Conservation (phyloP, 345 rosid species). For the Lumnitzera racemosa region DNA sequence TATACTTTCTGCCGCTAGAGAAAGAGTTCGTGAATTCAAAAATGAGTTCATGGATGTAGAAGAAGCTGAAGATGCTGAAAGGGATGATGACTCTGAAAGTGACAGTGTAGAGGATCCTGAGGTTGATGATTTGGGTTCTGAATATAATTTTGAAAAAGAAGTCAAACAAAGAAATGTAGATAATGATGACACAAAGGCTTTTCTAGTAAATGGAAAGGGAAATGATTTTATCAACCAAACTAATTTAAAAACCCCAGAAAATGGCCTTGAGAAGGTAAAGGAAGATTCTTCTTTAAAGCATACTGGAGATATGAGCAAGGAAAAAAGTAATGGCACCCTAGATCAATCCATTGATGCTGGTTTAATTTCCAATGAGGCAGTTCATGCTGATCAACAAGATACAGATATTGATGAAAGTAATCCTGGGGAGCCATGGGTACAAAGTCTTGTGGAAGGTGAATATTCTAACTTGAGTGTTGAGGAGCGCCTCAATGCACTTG, state of each 20-base stretch:
- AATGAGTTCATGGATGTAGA: slow-evolving; percentile 55
- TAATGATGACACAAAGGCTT: slow-evolving; percentile 10
- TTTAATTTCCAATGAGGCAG: slow-evolving; percentile 13
- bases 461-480: slow-evolving; percentile 68
- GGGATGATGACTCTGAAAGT: slow-evolving; percentile 81
- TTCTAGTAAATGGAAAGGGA: slow-evolving; percentile 31
- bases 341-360: slow-evolving; percentile 18
- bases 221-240: slow-evolving; percentile 4
- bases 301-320: slow-evolving; percentile 21
- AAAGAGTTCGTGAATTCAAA: slow-evolving; percentile 56
- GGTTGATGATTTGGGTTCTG: slow-evolving; percentile 48
- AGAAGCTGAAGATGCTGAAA: slow-evolving; percentile 83
- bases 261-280: slow-evolving; percentile 15
- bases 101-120: slow-evolving; percentile 76
- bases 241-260: slow-evolving; percentile 22
- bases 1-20: slow-evolving; percentile 72
- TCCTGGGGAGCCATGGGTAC: slow-evolving; percentile 79
- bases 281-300: slow-evolving; percentile 22
- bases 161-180: slow-evolving; percentile 16
- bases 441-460: slow-evolving; percentile 76
- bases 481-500: slow-evolving; percentile 76
- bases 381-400: slow-evolving; percentile 23
- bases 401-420: slow-evolving; percentile 57
- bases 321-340: slow-evolving; percentile 18
- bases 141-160: slow-evolving; percentile 35